These are phyloP conservation scores for Fusarium sp. DNA, from an alignment of 2,329 filamentous ascomycete species.

Conservation along the genomic window DNA sequence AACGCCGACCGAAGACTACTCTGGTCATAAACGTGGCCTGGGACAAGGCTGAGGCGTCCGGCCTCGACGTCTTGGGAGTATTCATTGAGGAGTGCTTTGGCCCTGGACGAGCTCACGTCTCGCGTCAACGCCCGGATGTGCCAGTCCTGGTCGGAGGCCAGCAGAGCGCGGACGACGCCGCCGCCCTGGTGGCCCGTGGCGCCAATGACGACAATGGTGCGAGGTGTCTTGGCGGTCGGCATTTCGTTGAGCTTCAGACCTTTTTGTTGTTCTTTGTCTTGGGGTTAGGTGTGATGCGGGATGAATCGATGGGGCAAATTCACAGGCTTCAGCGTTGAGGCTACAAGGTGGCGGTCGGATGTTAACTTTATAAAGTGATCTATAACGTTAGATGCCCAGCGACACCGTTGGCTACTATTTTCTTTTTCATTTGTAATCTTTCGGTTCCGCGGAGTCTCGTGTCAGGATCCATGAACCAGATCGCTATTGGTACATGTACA, in stretches of 20 bases:
- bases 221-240: not conserved
- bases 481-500: slow-evolving; percentile 1
- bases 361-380: too few relatives aligned
- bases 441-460: not conserved
- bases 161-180: slow-evolving; percentile 5
- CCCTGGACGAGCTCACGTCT: not conserved
- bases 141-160: slow-evolving; percentile 1
- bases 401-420: not conserved
- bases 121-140: not conserved
- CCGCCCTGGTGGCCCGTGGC: not conserved
- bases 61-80: not conserved
- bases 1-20: slow-evolving; percentile 16
- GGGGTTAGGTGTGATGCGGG: not conserved
- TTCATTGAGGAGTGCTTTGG: not conserved
- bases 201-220: not conserved
- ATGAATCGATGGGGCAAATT: not conserved
- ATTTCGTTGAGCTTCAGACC: not conserved
- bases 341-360: not conserved
- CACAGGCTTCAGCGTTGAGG: not conserved
- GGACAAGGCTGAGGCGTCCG: not conserved
- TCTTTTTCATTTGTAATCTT: slow-evolving; percentile 6
- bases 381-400: too few relatives aligned
- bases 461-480: not conserved
- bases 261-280: not conserved
- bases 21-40: slow-evolving; percentile 17